Base-by-base conservation (phyloP, 768 basidiomycete genomes). In the Lactarius indigo region DNA sequence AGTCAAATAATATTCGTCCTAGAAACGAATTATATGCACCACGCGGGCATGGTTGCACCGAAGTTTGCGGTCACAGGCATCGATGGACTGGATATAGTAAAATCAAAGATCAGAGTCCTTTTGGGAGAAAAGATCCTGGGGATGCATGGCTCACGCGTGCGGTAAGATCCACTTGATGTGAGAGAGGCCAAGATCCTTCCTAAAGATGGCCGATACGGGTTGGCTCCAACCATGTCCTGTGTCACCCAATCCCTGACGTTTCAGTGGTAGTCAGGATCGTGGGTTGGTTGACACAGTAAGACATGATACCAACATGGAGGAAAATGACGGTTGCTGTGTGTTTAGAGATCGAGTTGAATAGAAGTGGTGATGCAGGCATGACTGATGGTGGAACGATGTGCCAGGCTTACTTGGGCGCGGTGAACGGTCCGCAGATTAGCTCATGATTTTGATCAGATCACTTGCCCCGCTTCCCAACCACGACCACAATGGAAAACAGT, bases 151-250 rank as follows among this genome's bases (percentile, higher is more conserved):
- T 79, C 79, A 90, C 82, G 91, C 88, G 76, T 92, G 87, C 23
- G 94, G 94, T 30, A 97, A 80, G 55, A 97, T 79, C 92, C 93
- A 98, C 81, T 96, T 95, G 66, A 96, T 80, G 73, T 95, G 89
- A 15, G 83, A 79, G 37, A 94, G 79, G 12, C 74, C 80, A 41
- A 81, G 74, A 68, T 87, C 82, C 1, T 61, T 59, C 69, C 81
- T 80, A 72, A 95, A 83, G 81, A 85, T 84, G 64, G 87, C 82
- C 28, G 90, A 90, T 41, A 94, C 85, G 13, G 50, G 30, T 3
- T 88, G 87, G 69, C 85, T 78, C 91, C 90, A 92, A 35, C 93
- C 92, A 69, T 82, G 73, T 3, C 90, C 91, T 60, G 84, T 81
- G 71, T 91, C 89, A 26, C 92, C 91, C 50, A 93, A 79, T 33